Evolutionary conservation across 2,329 filamentous ascomycete genomes (phyloP).

Genomic region (Neonectria punicea): DNA sequence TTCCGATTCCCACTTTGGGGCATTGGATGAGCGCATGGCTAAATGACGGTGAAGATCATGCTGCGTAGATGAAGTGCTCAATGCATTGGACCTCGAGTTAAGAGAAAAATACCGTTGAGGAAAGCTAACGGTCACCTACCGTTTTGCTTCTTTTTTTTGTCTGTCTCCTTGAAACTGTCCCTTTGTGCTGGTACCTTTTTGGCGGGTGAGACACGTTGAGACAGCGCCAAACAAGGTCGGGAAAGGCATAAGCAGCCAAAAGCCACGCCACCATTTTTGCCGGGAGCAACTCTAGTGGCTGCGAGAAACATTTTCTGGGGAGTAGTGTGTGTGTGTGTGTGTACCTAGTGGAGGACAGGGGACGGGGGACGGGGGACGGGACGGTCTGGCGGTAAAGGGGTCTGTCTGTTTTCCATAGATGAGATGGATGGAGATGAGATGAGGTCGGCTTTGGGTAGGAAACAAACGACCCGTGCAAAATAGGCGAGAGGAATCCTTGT

Average conservation of each 20-base stretch:
- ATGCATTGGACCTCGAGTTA: background rate
- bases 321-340: background rate
- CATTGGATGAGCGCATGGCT: slow-evolving; percentile 11
- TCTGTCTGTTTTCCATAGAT: background rate
- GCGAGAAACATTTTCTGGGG: slow-evolving; percentile 5
- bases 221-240: slow-evolving; percentile 24
- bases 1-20: background rate
- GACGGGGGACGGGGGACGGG: background rate
- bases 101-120: background rate
- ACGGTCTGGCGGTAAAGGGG: slow-evolving; percentile 16
- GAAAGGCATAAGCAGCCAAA: slow-evolving; percentile 10
- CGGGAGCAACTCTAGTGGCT: slow-evolving; percentile 10
- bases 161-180: background rate
- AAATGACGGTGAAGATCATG: slow-evolving; percentile 31
- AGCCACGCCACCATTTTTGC: slow-evolving; percentile 27
- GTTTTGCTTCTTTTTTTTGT: background rate
- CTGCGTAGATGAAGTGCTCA: slow-evolving; percentile 5
- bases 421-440: background rate
- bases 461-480: background rate
- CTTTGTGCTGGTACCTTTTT: slow-evolving; percentile 17
- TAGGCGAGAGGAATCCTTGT: background rate
- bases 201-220: slow-evolving; percentile 13
- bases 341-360: background rate
- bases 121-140: background rate
- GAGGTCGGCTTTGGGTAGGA: background rate